Evolutionary conservation across 345 rosid genomes (phyloP).

Genomic region (Odontarrhena argentea): DNA sequence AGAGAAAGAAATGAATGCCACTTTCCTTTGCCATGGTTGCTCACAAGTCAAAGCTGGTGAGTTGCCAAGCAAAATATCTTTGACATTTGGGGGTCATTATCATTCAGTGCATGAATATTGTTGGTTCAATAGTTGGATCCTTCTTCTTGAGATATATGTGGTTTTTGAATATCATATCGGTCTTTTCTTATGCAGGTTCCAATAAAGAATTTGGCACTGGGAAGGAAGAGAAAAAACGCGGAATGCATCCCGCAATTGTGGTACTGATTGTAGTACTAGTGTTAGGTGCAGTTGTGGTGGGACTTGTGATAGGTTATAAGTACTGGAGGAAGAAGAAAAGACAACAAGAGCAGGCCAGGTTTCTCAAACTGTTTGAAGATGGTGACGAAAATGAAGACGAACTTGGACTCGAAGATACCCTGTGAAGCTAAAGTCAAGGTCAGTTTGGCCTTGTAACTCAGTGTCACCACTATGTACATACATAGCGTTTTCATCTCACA

Average conservation of each 20-base stretch:
- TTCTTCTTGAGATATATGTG: background rate
- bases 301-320: slow-evolving; percentile 48
- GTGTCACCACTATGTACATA: slow-evolving; percentile 27
- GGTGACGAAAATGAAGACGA: slow-evolving; percentile 89
- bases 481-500: slow-evolving; percentile 20
- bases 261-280: slow-evolving; percentile 48
- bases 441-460: background rate
- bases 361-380: slow-evolving; percentile 85
- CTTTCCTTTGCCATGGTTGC: slow-evolving; percentile 69
- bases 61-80: slow-evolving; percentile 21
- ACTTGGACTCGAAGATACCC: slow-evolving; percentile 53
- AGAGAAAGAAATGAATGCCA: slow-evolving; percentile 62
- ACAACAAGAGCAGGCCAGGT: slow-evolving; percentile 86
- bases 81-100: background rate
- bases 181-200: slow-evolving; percentile 41
- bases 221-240: slow-evolving; percentile 28
- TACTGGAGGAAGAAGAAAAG: slow-evolving; percentile 76
- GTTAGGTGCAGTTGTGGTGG: slow-evolving; percentile 44
- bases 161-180: background rate
- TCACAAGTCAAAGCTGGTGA: slow-evolving; percentile 48
- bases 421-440: slow-evolving; percentile 30
- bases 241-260: slow-evolving; percentile 51
- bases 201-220: slow-evolving; percentile 33
- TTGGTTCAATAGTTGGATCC: background rate
- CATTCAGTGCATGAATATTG: background rate